Evolutionary conservation across 1,284 basidiomycete genomes (phyloP).

Genomic region (Heliocybe sulcata): DNA sequence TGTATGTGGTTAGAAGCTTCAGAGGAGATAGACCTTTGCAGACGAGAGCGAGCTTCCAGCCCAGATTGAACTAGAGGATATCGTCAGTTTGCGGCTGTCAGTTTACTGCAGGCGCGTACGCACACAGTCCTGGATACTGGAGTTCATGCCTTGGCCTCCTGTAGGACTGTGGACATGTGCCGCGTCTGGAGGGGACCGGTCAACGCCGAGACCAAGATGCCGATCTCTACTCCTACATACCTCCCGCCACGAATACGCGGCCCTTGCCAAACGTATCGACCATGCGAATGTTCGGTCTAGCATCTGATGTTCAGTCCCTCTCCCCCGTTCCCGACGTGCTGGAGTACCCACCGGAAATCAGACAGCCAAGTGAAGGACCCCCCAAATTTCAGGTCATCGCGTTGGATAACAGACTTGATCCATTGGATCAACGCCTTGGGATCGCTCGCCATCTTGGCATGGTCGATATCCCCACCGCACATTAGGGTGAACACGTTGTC

Average conservation of each 20-base stretch:
- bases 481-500: slow-evolving; percentile 11
- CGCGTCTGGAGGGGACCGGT: slow-evolving; percentile 7
- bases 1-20: slow-evolving; percentile 21
- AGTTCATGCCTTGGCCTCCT: slow-evolving; percentile 13
- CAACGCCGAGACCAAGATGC: not conserved
- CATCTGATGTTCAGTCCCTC: not conserved
- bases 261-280: slow-evolving; percentile 26
- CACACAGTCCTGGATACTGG: slow-evolving; percentile 10
- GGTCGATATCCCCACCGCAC: not conserved
- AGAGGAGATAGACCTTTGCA: slow-evolving; percentile 17
- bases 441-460: slow-evolving; percentile 7
- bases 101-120: not conserved
- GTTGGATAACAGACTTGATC: slow-evolving; percentile 3
- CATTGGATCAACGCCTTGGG: slow-evolving; percentile 9
- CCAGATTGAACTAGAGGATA: slow-evolving; percentile 12
- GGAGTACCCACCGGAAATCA: slow-evolving; percentile 17
- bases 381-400: slow-evolving; percentile 8
- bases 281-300: slow-evolving; percentile 30
- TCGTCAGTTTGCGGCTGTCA: not conserved
- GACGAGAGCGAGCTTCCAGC: slow-evolving; percentile 25
- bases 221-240: slow-evolving; percentile 12
- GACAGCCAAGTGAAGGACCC: slow-evolving; percentile 11
- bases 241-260: slow-evolving; percentile 29
- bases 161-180: slow-evolving; percentile 12
- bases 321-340: not conserved